Base-by-base conservation (phyloP, 2,329 filamentous ascomycete genomes). In the Diplodia sapinea region DNA sequence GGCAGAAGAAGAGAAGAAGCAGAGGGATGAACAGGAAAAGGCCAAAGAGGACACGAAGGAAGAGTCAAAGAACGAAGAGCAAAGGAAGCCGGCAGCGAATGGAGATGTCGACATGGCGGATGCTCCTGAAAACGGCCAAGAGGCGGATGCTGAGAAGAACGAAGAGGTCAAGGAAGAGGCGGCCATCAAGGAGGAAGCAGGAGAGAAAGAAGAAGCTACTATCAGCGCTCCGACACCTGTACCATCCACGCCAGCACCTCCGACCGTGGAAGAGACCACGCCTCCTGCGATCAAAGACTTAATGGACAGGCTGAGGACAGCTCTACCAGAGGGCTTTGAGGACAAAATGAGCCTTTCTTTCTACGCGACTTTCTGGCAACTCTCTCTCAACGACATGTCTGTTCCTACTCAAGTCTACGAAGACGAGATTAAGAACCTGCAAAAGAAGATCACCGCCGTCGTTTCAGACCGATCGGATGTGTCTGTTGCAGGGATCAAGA, bases 311-410 rank as follows among this genome's bases (percentile, higher is more conserved):
- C 85, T 97, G 20, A 86, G 87, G 68, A 80, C 82, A 6, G 81
- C 86, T 0, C 77, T 92, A 12, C 86, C 91, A 0, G 79, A 86
- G 1, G 85, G 87, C 8, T 86, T 88, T 5, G 93, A 90, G 84
- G 82, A 87, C 12, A 87, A 87, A 61, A 86, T 97, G 63, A 93
- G 88, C 52, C 84, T 93, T 0, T 88, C 91, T 36, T 94, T 97
- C 76, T 97, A 93, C 74, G 88, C 91, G 52, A 91, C 91, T 0
- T 99, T 99, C 79, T 99, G 95, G 95, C 90, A 94, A 62, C 84
- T 97, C 13, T 89, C 93, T 33, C 85, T 96, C 3, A 89, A 91
- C 55, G 94, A 99, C 76, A 83, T 97, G 68, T 87, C 88, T 67
- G 88, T 94, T 70, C 91, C 92, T 1, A 88, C 88, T 69, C 85